Percentiles rank a stretch among this genome's conserved stretches.
phyloP scores from a whole-genome alignment of 805 yeast genomes.

The Wickerhamiella siamensis region DNA sequence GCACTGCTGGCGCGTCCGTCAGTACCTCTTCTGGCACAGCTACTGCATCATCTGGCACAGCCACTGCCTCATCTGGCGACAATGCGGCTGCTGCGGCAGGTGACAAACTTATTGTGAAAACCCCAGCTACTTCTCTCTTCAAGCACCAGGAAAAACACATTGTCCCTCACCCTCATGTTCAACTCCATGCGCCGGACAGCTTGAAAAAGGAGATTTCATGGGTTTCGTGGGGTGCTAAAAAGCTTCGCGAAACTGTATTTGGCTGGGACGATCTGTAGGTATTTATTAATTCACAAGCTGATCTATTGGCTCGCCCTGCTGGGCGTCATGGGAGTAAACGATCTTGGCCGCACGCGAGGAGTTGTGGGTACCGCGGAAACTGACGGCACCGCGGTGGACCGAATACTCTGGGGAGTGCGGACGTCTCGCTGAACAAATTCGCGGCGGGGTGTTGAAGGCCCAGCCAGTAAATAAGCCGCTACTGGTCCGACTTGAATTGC shows the following conservation, averaged over 20 bases:
- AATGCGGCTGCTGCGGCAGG: too few relatives aligned
- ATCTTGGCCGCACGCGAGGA: too few relatives aligned
- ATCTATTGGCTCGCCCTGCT: background rate
- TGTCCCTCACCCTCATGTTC: background rate
- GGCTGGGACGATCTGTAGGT: conserved; percentile 37
- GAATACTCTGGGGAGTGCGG: background rate
- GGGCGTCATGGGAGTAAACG: background rate
- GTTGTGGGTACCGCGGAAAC: too few relatives aligned
- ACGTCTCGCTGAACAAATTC: background rate
- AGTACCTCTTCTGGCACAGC: background rate
- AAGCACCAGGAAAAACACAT: background rate
- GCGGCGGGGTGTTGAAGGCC: background rate
- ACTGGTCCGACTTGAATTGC: background rate
- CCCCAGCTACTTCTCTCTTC: background rate
- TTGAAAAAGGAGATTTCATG: conserved; percentile 15
- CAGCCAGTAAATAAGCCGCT: background rate
- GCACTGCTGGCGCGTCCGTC: background rate
- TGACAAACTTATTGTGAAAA: background rate
- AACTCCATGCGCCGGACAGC: background rate
- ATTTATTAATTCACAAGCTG: background rate
- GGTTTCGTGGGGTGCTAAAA: conserved; percentile 22
- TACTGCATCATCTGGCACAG: too few relatives aligned
- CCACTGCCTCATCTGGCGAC: too few relatives aligned
- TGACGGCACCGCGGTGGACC: too few relatives aligned
- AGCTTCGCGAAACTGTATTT: conserved; percentile 35